Conservation (phyloP, 2,329 filamentous ascomycete species). For the Aspergillus flavus region DNA sequence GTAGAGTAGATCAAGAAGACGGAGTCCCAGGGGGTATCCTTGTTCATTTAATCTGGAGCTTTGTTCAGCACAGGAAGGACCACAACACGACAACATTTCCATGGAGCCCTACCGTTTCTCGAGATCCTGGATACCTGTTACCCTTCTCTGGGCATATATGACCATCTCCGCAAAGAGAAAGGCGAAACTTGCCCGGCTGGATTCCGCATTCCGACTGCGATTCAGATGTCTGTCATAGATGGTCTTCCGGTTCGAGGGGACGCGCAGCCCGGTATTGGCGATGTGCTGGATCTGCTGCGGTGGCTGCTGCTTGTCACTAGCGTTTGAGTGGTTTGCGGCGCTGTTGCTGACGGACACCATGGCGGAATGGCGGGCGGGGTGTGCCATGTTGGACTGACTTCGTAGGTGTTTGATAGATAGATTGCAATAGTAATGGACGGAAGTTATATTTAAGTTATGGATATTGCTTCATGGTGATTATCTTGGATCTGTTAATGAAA, state of each 20-base stretch:
- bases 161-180: constrained; percentile 98
- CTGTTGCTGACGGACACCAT: constrained; percentile 37
- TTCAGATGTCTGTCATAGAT: constrained; percentile 97
- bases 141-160: constrained; percentile 84
- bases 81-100: not conserved
- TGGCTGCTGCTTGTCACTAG: constrained; percentile 28
- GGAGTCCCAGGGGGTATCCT: constrained; percentile 91
- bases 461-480: constrained; percentile 4
- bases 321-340: constrained; percentile 22
- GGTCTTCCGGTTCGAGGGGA: constrained; percentile 91
- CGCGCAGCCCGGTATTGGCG: constrained; percentile 66
- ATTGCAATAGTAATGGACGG: not conserved
- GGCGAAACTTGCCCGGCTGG: constrained; percentile 91
- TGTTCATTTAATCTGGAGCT: constrained; percentile 74
- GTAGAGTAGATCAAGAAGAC: constrained; percentile 91
- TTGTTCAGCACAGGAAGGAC: not conserved
- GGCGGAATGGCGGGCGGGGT: constrained; percentile 32
- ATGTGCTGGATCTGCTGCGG: constrained; percentile 51
- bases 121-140: constrained; percentile 89
- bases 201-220: constrained; percentile 81
- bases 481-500: too few species aligned
- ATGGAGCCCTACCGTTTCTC: constrained; percentile 73
- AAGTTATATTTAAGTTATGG: not conserved
- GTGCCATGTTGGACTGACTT: constrained; percentile 28
- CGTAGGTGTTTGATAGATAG: constrained; percentile 1